Conservation (phyloP, 495 filamentous ascomycete genomes). For the Penicillium argentinense region DNA sequence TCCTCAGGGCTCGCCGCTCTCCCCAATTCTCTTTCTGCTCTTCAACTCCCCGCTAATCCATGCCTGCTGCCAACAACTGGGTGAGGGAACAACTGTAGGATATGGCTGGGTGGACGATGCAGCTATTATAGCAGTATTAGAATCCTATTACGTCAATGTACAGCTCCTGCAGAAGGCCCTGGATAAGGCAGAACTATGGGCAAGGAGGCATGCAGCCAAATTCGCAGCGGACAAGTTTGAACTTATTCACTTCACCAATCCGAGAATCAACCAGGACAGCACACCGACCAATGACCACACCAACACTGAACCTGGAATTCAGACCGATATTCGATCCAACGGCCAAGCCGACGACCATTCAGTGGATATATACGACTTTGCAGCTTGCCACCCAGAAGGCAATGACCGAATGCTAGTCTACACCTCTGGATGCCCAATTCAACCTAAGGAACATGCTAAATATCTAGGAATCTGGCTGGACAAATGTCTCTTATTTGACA, state of each 20-base stretch:
- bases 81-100: neutral
- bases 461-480: conserved; percentile 21
- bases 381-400: neutral
- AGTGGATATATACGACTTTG: neutral
- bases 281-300: too few species aligned
- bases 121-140: neutral
- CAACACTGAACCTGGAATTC: neutral
- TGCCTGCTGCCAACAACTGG: neutral
- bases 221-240: conserved; percentile 17
- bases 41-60: conserved; percentile 19
- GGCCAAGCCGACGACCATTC: too few species aligned
- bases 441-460: neutral
- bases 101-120: conserved; percentile 21
- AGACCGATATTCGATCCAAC: neutral
- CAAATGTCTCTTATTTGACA: conserved; percentile 10
- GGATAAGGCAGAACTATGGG: conserved; percentile 8
- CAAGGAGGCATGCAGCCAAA: conserved; percentile 8
- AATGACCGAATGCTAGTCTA: neutral
- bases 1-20: conserved; percentile 22
- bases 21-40: conserved; percentile 23
- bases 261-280: too few species aligned
- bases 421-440: neutral
- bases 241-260: conserved; percentile 9
- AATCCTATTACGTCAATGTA: conserved; percentile 1
- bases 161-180: conserved; percentile 1